Evolutionary conservation across 192 early-diverging fungal species (phyloP).

Genomic region (Umbelopsis sp.): DNA sequence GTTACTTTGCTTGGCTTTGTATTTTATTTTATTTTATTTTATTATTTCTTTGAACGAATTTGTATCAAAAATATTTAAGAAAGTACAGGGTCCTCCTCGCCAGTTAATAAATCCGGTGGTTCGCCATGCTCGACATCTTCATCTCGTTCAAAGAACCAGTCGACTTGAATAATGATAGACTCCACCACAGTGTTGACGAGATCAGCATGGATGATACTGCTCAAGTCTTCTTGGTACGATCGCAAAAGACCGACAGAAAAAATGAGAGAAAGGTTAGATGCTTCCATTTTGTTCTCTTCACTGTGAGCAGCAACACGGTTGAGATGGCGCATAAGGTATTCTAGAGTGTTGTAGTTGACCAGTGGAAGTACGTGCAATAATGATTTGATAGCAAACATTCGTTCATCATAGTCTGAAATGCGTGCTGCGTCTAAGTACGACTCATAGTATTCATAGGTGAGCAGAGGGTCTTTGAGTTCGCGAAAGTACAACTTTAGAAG

Average conservation of each 20-base stretch:
- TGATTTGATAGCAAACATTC: conserved; percentile 67
- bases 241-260: conserved; percentile 83
- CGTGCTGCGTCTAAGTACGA: conserved; percentile 68
- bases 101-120: neutral
- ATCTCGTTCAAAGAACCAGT: conserved; percentile 59
- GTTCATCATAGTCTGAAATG: conserved; percentile 66
- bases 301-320: conserved; percentile 65
- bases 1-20: too few species aligned
- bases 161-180: conserved; percentile 67
- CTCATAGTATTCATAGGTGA: conserved; percentile 71
- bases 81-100: neutral
- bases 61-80: neutral
- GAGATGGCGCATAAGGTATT: conserved; percentile 67
- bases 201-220: conserved; percentile 68
- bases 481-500: conserved; percentile 78
- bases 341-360: conserved; percentile 58
- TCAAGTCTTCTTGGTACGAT: conserved; percentile 51
- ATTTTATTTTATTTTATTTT: too few species aligned
- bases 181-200: conserved; percentile 72
- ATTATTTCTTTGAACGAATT: too few species aligned
- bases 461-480: conserved; percentile 68
- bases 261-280: conserved; percentile 87
- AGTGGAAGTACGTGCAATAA: conserved; percentile 67
- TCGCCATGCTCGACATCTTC: conserved; percentile 30
- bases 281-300: conserved; percentile 85